Evolutionary conservation across 768 basidiomycete species (phyloP).

Genomic region (Cystofilobasidium ferigula): DNA sequence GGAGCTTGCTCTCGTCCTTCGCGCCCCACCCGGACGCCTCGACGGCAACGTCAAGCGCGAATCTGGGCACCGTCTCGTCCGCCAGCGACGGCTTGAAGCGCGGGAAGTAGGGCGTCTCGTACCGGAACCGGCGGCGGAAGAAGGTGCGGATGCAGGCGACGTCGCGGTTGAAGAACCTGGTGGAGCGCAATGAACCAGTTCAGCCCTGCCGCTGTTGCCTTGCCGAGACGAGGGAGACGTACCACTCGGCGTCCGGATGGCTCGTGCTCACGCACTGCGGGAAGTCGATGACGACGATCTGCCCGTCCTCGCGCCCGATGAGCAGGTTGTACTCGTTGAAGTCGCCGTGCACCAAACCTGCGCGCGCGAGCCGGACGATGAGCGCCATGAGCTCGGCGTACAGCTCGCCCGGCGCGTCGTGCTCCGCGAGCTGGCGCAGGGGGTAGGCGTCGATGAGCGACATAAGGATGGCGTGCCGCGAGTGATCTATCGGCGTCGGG

Average conservation of each 20-base stretch:
- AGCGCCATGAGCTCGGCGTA: conserved; percentile 90
- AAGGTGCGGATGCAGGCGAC: conserved; percentile 91
- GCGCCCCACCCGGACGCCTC: conserved; percentile 87
- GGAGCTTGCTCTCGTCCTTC: conserved; percentile 67
- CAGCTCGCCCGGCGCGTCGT: conserved; percentile 74
- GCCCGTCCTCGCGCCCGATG: conserved; percentile 60
- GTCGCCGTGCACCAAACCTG: conserved; percentile 96
- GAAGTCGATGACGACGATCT: conserved; percentile 92
- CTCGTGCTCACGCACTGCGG: conserved; percentile 99
- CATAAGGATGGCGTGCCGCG: conserved; percentile 91
- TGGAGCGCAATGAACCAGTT: neutral
- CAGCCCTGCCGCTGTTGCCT: neutral
- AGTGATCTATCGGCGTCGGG: conserved; percentile 85
- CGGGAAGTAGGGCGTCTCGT: conserved; percentile 82
- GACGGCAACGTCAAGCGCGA: conserved; percentile 67
- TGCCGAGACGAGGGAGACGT: conserved; percentile 31
- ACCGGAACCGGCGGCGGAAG: conserved; percentile 80
- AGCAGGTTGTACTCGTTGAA: conserved; percentile 99
- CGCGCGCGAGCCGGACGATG: conserved; percentile 83
- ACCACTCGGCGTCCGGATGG: conserved; percentile 95
- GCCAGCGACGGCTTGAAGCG: conserved; percentile 59
- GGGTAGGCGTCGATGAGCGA: conserved; percentile 90
- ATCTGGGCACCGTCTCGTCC: conserved; percentile 40
- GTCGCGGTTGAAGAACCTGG: conserved; percentile 96
- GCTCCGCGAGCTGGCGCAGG: conserved; percentile 72